Base-by-base conservation (phyloP, 768 basidiomycete species). In the Pleurotus salmoneostramineus region DNA sequence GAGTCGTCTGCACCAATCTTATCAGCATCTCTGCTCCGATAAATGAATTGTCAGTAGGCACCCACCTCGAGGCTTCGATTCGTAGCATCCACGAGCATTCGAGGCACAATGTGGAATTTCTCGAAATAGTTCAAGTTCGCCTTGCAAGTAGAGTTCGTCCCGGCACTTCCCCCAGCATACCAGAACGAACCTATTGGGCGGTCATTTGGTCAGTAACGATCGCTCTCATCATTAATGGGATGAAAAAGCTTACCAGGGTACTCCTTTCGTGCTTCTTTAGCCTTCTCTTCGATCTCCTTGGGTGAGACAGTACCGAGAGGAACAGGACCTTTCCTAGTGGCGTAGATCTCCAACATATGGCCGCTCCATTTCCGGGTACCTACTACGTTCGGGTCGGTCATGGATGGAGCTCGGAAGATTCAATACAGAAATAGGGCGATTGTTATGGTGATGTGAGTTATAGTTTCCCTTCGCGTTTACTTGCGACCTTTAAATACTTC, bases 101-200 rank as follows among this genome's bases (percentile, higher is more conserved):
- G 82, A 2, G 91, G 91, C n/a, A 94, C 74, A 66, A 95, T 88
- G 36, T 80, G 81, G 77, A 81, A 93, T 56, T 77, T 83, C 21
- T 83, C 74, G 56, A 93, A 78, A 2, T 83, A 86, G 42, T 72
- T 77, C 35, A 76, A 76, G 64, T 95, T 95, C 50, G 82, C 83
- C 7, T 68, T 74, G 66, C 88, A 82, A 1, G 93, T 95, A 32
- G 79, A 74, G 56, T 77, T 76, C 2, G 83, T 80, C 0, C 93
- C 93, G 7, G 93, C 92, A 60, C 83, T 90, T 43, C 89, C 90
- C 57, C 81, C 82, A 2, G 87, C 85, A 64, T 93, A 95, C 72
- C 83, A 76, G 72, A 86, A 95, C 6, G 89, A 71, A 57, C 84
- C 90, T 77, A 44, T 43, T 11, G 42, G 15, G 15, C 2, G 55